Percentiles rank a stretch among this genome's conserved stretches.
phyloP scores from a whole-genome alignment of 2,329 filamentous ascomycete genomes.

The Apiospora sp. region DNA sequence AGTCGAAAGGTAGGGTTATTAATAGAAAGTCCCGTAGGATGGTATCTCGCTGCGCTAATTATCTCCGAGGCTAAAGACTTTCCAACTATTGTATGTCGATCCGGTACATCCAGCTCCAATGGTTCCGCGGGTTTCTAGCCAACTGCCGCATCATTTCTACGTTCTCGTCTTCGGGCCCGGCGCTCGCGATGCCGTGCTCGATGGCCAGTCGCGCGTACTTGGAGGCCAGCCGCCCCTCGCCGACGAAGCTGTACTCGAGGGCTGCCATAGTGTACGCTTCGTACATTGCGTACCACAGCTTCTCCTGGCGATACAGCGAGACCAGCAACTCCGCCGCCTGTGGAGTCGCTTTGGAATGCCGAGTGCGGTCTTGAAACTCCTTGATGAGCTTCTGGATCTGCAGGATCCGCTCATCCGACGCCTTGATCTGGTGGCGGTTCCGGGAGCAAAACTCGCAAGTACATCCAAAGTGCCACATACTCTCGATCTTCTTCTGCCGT shows the following conservation, averaged over 20 bases:
- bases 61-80: background rate
- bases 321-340: conserved; percentile 50
- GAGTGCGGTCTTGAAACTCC: conserved; percentile 44
- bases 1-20: background rate
- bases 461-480: conserved; percentile 51
- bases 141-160: conserved; percentile 45
- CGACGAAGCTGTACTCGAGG: conserved; percentile 48
- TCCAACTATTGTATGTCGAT: conserved; percentile 29
- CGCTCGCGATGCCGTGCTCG: conserved; percentile 45
- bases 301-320: conserved; percentile 50
- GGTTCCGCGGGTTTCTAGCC: conserved; percentile 44
- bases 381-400: conserved; percentile 43
- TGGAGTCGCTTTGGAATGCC: conserved; percentile 42
- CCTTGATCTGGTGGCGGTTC: conserved; percentile 35
- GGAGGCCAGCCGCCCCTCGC: conserved; percentile 48
- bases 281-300: conserved; percentile 43
- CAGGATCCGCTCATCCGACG: conserved; percentile 48
- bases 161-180: conserved; percentile 41
- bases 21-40: background rate
- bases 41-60: background rate
- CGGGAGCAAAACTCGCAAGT: conserved; percentile 48
- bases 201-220: conserved; percentile 46
- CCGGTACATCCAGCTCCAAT: conserved; percentile 51
- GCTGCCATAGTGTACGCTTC: conserved; percentile 49
- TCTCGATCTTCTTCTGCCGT: conserved; percentile 42